A percentile compares a stretch with the other conserved stretches of the same genome.
These are phyloP conservation scores for Thermothelomyces thermophilus DNA, from an alignment of 2,329 filamentous ascomycete species.

Conservation along the genomic window DNA sequence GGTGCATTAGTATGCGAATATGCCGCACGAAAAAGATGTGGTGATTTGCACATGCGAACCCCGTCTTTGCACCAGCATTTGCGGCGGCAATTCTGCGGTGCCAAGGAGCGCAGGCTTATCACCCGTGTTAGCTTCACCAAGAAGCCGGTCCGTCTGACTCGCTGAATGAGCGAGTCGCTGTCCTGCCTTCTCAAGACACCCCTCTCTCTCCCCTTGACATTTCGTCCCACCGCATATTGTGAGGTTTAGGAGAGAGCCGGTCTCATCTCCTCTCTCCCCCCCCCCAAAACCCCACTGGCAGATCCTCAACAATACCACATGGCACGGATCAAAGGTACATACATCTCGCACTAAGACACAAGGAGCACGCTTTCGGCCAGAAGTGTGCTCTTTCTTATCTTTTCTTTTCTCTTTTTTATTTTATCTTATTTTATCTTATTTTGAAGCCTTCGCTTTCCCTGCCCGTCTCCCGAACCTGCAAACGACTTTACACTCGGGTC, in stretches of 20 bases:
- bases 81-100: slow-evolving; percentile 14
- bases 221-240: slow-evolving; percentile 16
- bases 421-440: background rate
- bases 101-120: slow-evolving; percentile 22
- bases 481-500: slow-evolving; percentile 9
- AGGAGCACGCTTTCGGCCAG: slow-evolving; percentile 21
- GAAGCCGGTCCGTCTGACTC: slow-evolving; percentile 20
- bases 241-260: slow-evolving; percentile 18
- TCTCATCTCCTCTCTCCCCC: slow-evolving; percentile 13
- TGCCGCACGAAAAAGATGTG: slow-evolving; percentile 19
- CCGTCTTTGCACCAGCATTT: slow-evolving; percentile 17
- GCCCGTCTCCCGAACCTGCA: slow-evolving; percentile 13
- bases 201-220: slow-evolving; percentile 10
- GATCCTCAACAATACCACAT: slow-evolving; percentile 28
- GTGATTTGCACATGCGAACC: slow-evolving; percentile 26
- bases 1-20: slow-evolving; percentile 23
- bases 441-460: background rate
- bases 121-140: slow-evolving; percentile 6
- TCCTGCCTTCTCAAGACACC: slow-evolving; percentile 15
- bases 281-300: slow-evolving; percentile 22
- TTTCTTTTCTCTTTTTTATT: background rate
- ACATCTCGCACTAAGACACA: slow-evolving; percentile 17
- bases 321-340: slow-evolving; percentile 28
- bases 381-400: slow-evolving; percentile 15
- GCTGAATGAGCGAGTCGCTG: slow-evolving; percentile 26